Conservation (phyloP, 441 rosid species). For the Lepidium campestre region DNA sequence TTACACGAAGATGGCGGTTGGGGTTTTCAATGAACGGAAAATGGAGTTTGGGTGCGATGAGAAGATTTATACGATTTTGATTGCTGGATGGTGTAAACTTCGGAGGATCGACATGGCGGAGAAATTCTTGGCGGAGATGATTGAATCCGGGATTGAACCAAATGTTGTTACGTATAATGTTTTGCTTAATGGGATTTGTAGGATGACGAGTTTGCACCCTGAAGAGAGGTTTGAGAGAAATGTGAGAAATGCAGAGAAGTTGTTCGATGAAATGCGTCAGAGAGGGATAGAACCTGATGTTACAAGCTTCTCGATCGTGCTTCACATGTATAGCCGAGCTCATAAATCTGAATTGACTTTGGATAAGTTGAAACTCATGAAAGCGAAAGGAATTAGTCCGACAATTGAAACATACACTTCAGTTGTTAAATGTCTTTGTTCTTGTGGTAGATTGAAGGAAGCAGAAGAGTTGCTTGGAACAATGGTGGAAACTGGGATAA, state of each 20-base stretch:
- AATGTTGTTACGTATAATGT: conserved; percentile 70
- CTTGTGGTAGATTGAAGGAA: conserved; percentile 60
- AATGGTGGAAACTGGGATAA: conserved; percentile 62
- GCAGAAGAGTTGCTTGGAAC: conserved; percentile 63
- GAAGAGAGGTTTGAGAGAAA: conserved; percentile 61
- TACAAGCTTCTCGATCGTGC: conserved; percentile 65
- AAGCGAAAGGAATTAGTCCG: conserved; percentile 56
- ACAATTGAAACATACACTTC: conserved; percentile 66
- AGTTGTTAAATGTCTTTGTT: conserved; percentile 70
- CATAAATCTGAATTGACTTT: conserved; percentile 71
- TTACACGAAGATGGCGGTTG: conserved; percentile 54
- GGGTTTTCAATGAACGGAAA: conserved; percentile 53
- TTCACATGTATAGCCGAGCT: conserved; percentile 79
- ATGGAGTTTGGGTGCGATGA: conserved; percentile 34
- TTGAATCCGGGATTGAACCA: conserved; percentile 56
- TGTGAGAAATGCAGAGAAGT: conserved; percentile 54
- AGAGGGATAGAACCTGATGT: conserved; percentile 81
- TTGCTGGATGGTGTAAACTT: conserved; percentile 78
- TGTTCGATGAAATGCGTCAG: conserved; percentile 75
- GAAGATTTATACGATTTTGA: conserved; percentile 57
- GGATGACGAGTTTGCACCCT: conserved; percentile 75
- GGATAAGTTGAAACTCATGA: conserved; percentile 69
- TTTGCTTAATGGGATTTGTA: conserved; percentile 70
- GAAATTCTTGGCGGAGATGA: conserved; percentile 66
- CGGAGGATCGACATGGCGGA: conserved; percentile 72